Percentiles rank a stretch among this genome's conserved stretches.
These are phyloP conservation scores for Nakataea oryzae DNA, from an alignment of 2,329 filamentous ascomycete genomes.

Conservation along the genomic window DNA sequence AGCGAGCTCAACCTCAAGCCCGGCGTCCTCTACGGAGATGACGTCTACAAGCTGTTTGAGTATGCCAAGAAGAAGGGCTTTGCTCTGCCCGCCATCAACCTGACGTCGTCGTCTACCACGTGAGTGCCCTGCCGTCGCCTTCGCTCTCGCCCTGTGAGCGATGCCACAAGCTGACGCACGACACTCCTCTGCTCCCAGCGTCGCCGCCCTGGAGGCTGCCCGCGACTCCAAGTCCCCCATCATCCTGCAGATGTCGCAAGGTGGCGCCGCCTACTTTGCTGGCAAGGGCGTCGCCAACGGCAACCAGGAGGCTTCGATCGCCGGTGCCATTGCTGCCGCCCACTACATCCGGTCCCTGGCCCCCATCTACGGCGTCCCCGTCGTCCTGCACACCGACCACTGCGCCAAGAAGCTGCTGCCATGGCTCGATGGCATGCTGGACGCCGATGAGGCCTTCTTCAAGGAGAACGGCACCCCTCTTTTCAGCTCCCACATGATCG, in stretches of 20 bases:
- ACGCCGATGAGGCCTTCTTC: conserved; percentile 91
- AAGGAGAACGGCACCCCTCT: conserved; percentile 86
- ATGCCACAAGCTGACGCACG: background rate
- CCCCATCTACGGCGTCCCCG: conserved; percentile 78
- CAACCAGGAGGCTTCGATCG: conserved; percentile 80
- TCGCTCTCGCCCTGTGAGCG: background rate
- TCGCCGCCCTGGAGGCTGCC: conserved; percentile 87
- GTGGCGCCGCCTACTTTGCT: conserved; percentile 86
- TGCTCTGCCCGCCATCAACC: conserved; percentile 85
- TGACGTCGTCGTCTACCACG: conserved; percentile 72
- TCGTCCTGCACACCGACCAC: conserved; percentile 94
- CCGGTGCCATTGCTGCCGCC: conserved; percentile 77
- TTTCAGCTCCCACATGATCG: conserved; percentile 94
- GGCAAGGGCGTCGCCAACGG: conserved; percentile 78
- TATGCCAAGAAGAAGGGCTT: conserved; percentile 82
- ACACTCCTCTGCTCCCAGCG: conserved; percentile 16
- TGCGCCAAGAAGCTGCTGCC: conserved; percentile 99
- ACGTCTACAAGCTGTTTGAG: conserved; percentile 63
- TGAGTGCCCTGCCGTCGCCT: background rate
- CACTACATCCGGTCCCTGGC: conserved; percentile 89
- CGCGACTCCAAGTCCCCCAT: conserved; percentile 84
- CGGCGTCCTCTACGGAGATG: conserved; percentile 43
- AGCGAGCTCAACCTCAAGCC: conserved; percentile 38
- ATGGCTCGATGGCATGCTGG: conserved; percentile 93
- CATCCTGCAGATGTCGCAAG: conserved; percentile 88